phyloP scores from a whole-genome alignment of 2,329 filamentous ascomycete genomes.

The Phyllosticta citrichinensis region DNA sequence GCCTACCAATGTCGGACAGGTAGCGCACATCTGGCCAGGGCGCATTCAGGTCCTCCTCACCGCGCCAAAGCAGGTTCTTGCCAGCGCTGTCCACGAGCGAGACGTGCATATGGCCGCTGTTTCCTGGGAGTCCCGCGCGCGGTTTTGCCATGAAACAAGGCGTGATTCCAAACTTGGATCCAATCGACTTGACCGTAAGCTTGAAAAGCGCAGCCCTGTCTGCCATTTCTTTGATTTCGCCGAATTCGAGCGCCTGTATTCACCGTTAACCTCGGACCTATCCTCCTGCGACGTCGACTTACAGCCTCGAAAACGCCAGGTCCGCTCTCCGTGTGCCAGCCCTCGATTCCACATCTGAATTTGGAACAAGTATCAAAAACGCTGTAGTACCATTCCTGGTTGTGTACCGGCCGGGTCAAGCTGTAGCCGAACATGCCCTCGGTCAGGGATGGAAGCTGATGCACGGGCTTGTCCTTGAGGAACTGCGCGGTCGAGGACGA shows the following conservation, averaged over 20 bases:
- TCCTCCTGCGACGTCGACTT: constrained; percentile 16
- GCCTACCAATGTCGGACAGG: constrained; percentile 78
- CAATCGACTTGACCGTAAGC: constrained; percentile 69
- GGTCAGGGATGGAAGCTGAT: constrained; percentile 67
- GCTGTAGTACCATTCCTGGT: constrained; percentile 86
- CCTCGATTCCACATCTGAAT: constrained; percentile 76
- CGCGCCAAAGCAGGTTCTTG: constrained; percentile 74
- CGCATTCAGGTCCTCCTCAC: constrained; percentile 55
- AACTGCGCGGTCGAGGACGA: constrained; percentile 63
- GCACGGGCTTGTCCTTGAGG: constrained; percentile 61
- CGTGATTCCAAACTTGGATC: constrained; percentile 78
- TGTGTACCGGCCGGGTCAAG: constrained; percentile 74
- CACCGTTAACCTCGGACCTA: constrained; percentile 11
- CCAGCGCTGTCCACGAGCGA: constrained; percentile 69
- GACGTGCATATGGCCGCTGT: constrained; percentile 92
- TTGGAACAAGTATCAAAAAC: constrained; percentile 70
- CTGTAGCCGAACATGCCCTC: constrained; percentile 97
- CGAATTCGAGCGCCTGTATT: constrained; percentile 66
- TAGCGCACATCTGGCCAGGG: constrained; percentile 65
- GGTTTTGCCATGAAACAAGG: constrained; percentile 99
- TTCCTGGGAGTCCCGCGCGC: constrained; percentile 78
- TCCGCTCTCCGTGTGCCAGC: constrained; percentile 92
- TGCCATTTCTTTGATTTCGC: constrained; percentile 79
- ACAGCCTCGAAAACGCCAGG: constrained; percentile 92
- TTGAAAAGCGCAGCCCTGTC: constrained; percentile 92